phyloP scores from a whole-genome alignment of 768 basidiomycete species.

The Filobasidium wieringae region DNA sequence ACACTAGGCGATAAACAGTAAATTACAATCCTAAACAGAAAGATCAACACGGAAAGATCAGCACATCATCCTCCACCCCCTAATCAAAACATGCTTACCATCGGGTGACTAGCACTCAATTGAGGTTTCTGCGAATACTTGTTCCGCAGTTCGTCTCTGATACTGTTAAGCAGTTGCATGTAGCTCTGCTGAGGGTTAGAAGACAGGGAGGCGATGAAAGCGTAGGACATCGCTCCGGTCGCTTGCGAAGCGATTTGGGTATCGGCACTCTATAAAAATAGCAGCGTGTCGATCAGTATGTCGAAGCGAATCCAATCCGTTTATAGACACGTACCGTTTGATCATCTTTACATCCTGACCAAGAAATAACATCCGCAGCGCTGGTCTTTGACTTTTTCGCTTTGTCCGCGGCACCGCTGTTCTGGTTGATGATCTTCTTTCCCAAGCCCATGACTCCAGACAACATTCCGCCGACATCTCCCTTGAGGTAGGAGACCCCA shows the following conservation, averaged over 20 bases:
- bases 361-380: slow-evolving; percentile 59
- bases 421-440: slow-evolving; percentile 58
- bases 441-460: slow-evolving; percentile 60
- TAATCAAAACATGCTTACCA: slow-evolving; percentile 7
- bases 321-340: slow-evolving; percentile 32
- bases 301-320: not conserved
- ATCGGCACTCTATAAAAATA: slow-evolving; percentile 37
- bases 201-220: slow-evolving; percentile 38
- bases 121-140: slow-evolving; percentile 44
- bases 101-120: slow-evolving; percentile 35
- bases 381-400: slow-evolving; percentile 55
- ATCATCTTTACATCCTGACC: slow-evolving; percentile 44
- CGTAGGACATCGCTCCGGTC: slow-evolving; percentile 45
- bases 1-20: too few relatives aligned
- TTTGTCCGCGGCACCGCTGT: slow-evolving; percentile 51
- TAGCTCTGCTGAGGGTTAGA: slow-evolving; percentile 39
- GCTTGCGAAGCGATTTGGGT: slow-evolving; percentile 42
- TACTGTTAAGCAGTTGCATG: slow-evolving; percentile 38
- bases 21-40: too few relatives aligned
- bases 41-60: too few relatives aligned
- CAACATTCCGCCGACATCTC: slow-evolving; percentile 70
- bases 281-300: not conserved
- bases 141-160: slow-evolving; percentile 39
- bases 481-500: slow-evolving; percentile 54
- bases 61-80: too few relatives aligned